These are phyloP conservation scores for Davidsoniella australis DNA, from an alignment of 2,329 filamentous ascomycete species.

Conservation along the genomic window DNA sequence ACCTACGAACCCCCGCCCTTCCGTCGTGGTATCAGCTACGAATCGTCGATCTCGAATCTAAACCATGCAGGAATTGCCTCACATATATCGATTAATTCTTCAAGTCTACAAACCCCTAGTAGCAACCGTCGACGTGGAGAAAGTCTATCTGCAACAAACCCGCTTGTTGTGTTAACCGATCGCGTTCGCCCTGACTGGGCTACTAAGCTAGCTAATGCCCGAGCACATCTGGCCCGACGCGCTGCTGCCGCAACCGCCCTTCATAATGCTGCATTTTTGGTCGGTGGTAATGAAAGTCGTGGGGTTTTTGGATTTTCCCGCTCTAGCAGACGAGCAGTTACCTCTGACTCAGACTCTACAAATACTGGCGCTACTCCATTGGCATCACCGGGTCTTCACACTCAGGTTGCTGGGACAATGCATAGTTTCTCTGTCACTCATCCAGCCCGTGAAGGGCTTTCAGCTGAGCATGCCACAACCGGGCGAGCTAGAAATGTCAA, in stretches of 20 bases:
- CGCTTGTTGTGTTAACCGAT: conserved; percentile 82
- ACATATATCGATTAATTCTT: conserved; percentile 58
- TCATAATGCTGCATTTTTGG: conserved; percentile 81
- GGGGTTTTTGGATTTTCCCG: conserved; percentile 5
- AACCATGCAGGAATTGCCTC: conserved; percentile 67
- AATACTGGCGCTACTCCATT: neutral
- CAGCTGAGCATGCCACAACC: neutral
- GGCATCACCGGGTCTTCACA: neutral
- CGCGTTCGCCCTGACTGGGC: conserved; percentile 88
- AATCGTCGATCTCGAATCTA: conserved; percentile 25
- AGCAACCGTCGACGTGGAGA: conserved; percentile 30
- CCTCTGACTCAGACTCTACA: neutral
- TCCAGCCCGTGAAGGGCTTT: neutral
- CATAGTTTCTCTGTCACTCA: neutral
- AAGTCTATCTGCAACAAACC: conserved; percentile 62
- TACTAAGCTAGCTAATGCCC: conserved; percentile 68
- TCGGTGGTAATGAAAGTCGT: conserved; percentile 43
- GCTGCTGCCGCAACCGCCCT: conserved; percentile 86
- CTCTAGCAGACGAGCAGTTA: neutral
- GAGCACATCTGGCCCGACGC: conserved; percentile 67
- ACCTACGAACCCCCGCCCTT: conserved; percentile 84
- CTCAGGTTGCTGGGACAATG: conserved; percentile 1
- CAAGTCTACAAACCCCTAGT: conserved; percentile 23
- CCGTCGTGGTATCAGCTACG: conserved; percentile 62
- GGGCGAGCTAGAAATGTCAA: conserved; percentile 31